Base-by-base conservation (phyloP, 2,329 filamentous ascomycete species). In the Trichoderma sp. region DNA sequence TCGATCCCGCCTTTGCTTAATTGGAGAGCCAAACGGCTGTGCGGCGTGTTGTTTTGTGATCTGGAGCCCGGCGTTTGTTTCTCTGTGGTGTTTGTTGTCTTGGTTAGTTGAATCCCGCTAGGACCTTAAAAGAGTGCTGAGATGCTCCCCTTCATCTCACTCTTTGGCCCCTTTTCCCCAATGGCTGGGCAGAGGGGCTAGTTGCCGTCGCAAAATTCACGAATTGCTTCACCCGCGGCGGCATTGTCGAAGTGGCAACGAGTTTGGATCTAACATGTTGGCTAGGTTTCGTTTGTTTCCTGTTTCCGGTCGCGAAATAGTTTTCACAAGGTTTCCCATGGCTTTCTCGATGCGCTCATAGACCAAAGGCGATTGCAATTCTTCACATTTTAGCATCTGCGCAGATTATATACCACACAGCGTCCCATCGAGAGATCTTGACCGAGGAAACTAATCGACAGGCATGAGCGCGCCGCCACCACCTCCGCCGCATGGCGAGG, bases 401-500 rank as follows among this genome's bases (percentile, higher is more conserved):
- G 50, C 60, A 63, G 11, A 21, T 3, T 53, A 9, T 53, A 24
- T 12, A 41, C n/a, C 18, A 62, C 31, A 62, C 29, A 33, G 41
- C 62, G 14, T 45, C 63, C 27, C 21, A 29, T 69, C 75, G 56
- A 72, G 45, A 21, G 16, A 33, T 38, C 27, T 31, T 33, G 24
- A 62, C 27, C n/a, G 38, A 71, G n/a, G n/a, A 35, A 41, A 14
- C 5, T 56, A 50, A 76, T 53, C 63, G 31, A 41, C 50, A 45
- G 33, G 45, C 67, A 75, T 76, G 75, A 75, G 66, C 35, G 65
- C 72, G 79, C 93, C 93, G 77, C 95, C 95, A 78, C 95, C 94
- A 79, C 94, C 94, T 79, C 95, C 95, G 82, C 95, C 94, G 78
- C 95, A 98, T 86, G 95, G 95, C 84, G 89, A 91, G 81, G 93